Base-by-base conservation (phyloP, 176 grass and related monocot species). In the Rhynchospora breviuscula region DNA sequence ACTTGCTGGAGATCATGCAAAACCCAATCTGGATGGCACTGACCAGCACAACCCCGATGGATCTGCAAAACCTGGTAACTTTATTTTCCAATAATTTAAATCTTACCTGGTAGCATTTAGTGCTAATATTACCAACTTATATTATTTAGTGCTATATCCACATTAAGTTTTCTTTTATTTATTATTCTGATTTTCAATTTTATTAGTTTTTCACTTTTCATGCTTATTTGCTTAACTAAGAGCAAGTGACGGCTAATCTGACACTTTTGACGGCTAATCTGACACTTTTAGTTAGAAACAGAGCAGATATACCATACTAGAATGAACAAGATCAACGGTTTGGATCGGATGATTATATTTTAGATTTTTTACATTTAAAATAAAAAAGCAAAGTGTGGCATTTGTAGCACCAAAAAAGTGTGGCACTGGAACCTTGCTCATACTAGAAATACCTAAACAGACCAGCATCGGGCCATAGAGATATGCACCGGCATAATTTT, bases 51-150 rank as follows among this genome's bases (percentile, higher is more conserved):
- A 87, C 68, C 75, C 89, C 8, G 91, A 95, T n/a, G 90, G 83
- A 85, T 76, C 74, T 84, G 79, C 89, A 76, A 93, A 90, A 89
- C n/a, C 85, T 77, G 97, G 93, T 99, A 93, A 60, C 52, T 83
- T 86, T 69, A 85, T 63, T 10, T 85, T 59, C 52, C 7, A 43
- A 46, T 53, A 25, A 76, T 2, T 82, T 56, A 13, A 75, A 59
- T 80, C 45, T 86, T 72, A 76, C 22, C 35, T 15, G 5, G 47
- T 26, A 76, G 12, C 22, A 75, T 7, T 52, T 25, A 53, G 18
- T 74, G 11, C 69, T 5, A 7, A 10, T 25, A 52, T 75, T 53
- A 14, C 47, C 25, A 53, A 52, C 21, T 21, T 75, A 47, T 52
- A 75, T 49, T 75, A 15, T 4, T 76, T 76, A 18, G 15, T 26